Evolutionary conservation across 208 protist species (phyloP).

Genomic region (Trypanosoma scelopori): DNA sequence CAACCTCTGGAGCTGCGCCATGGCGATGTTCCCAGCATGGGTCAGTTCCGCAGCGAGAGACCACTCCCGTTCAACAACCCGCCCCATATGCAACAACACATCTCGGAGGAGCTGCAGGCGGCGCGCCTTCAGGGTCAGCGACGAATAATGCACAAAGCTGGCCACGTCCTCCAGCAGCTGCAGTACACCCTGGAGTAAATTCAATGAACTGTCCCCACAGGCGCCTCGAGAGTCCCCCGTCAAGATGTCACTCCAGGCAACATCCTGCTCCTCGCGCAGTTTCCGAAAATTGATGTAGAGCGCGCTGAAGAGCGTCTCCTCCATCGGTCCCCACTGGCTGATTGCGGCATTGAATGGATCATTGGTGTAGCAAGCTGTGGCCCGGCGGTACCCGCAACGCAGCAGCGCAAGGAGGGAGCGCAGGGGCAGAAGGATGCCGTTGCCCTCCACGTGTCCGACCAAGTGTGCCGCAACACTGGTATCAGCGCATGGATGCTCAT

Average conservation of each 20-base stretch:
- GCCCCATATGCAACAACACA: background rate
- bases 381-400: conserved; percentile 10
- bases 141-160: conserved; percentile 27
- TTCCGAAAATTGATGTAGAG: conserved; percentile 14
- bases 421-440: conserved; percentile 21
- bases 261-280: background rate
- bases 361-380: background rate
- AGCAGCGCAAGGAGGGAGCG: background rate
- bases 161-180: conserved; percentile 17
- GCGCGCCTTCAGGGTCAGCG: conserved; percentile 17
- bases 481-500: conserved; percentile 25
- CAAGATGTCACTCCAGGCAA: background rate
- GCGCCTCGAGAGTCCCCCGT: background rate
- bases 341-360: background rate
- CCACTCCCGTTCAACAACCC: conserved; percentile 4
- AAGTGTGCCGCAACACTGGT: conserved; percentile 14
- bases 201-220: background rate
- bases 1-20: conserved; percentile 2
- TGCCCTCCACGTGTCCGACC: conserved; percentile 28
- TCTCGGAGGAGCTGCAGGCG: conserved; percentile 12
- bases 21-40: background rate
- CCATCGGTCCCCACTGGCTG: conserved; percentile 29
- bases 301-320: conserved; percentile 26
- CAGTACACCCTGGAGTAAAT: conserved; percentile 5
- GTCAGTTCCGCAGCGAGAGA: background rate